Conservation (phyloP, 2,329 filamentous ascomycete genomes). For the Beauveria pseudobassiana region DNA sequence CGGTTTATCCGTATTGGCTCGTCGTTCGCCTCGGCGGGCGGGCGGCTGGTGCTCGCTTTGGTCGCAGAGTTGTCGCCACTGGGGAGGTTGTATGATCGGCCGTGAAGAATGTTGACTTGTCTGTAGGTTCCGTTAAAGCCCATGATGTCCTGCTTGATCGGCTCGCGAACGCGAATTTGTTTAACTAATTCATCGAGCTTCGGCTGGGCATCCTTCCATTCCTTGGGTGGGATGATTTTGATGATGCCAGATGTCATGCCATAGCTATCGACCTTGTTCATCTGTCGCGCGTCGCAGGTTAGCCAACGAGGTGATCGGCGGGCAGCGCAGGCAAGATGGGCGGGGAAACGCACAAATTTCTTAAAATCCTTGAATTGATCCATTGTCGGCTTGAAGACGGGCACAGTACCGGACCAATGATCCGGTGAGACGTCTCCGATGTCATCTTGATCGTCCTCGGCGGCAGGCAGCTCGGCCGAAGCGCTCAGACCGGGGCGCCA, state of each 20-base stretch:
- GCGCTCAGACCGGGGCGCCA: conserved; percentile 14
- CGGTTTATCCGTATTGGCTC: conserved; percentile 51
- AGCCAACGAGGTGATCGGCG: conserved; percentile 1
- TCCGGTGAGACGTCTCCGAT: conserved; percentile 76
- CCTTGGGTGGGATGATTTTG: conserved; percentile 86
- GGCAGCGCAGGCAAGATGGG: neutral
- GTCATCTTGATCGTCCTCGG: conserved; percentile 44
- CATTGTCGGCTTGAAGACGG: conserved; percentile 94
- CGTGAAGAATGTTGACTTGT: conserved; percentile 94
- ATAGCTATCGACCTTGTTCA: conserved; percentile 80
- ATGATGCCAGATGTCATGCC: conserved; percentile 97
- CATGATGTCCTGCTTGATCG: conserved; percentile 97
- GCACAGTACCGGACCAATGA: conserved; percentile 85
- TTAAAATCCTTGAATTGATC: conserved; percentile 91
- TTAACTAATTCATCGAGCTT: conserved; percentile 80
- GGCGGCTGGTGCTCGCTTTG: conserved; percentile 95
- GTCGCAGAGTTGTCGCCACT: conserved; percentile 90
- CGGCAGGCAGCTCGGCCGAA: conserved; percentile 19
- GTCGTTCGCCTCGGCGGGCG: conserved; percentile 75
- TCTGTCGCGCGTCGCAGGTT: conserved; percentile 31
- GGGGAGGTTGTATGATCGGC: conserved; percentile 89
- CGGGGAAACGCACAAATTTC: conserved; percentile 59
- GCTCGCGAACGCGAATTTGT: conserved; percentile 87
- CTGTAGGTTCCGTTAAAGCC: conserved; percentile 92
- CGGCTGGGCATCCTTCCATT: conserved; percentile 82